Percentiles rank a stretch among this genome's conserved stretches.
These are phyloP conservation scores for Fusarium sp. DNA, from an alignment of 2,329 filamentous ascomycete genomes.

Conservation along the genomic window DNA sequence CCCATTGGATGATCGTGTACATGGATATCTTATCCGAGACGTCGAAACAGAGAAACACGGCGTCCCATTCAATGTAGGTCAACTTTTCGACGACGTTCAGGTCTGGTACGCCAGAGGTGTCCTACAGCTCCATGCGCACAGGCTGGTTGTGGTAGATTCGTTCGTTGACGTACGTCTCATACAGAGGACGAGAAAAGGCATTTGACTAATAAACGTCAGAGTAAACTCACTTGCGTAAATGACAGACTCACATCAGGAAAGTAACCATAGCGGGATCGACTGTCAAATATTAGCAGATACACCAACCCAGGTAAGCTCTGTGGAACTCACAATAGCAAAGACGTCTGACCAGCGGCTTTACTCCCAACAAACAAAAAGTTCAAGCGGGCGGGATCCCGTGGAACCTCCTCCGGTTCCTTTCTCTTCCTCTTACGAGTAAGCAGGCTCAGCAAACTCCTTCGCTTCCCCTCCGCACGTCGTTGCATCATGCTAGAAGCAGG, in stretches of 20 bases:
- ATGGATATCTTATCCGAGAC: conserved; percentile 48
- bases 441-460: conserved; percentile 35
- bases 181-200: conserved; percentile 47
- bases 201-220: conserved; percentile 40
- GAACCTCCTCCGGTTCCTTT: conserved; percentile 23
- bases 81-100: conserved; percentile 48
- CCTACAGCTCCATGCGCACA: conserved; percentile 50
- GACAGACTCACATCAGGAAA: conserved; percentile 48
- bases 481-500: conserved; percentile 14
- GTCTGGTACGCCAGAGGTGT: conserved; percentile 52
- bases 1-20: conserved; percentile 49
- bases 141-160: conserved; percentile 38
- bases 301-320: rapidly evolving
- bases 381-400: conserved; percentile 39
- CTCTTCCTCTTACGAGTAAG: conserved; percentile 44
- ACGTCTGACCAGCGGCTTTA: conserved; percentile 48
- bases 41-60: conserved; percentile 53
- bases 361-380: conserved; percentile 52
- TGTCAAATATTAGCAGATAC: conserved; percentile 16
- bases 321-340: conserved; percentile 50
- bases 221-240: rapidly evolving
- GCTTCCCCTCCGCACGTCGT: conserved; percentile 8
- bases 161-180: conserved; percentile 48
- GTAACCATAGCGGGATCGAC: conserved; percentile 50
- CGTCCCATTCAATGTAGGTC: conserved; percentile 50